phyloP scores from a whole-genome alignment of 345 rosid genomes.

The Eucalyptus marginata region DNA sequence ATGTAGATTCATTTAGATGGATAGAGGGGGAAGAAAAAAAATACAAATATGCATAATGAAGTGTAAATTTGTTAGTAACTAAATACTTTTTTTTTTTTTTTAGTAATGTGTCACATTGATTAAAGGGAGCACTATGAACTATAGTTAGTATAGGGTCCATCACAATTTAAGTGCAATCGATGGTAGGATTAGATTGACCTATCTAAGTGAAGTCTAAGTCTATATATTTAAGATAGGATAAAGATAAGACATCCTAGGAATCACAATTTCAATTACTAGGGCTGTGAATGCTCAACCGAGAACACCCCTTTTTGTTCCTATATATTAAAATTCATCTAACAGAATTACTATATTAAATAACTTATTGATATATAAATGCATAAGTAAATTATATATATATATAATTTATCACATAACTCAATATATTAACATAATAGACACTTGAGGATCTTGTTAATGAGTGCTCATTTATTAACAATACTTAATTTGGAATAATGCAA shows the following conservation, averaged over 20 bases:
- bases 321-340: neutral
- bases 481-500: neutral
- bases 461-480: neutral
- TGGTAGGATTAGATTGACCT: neutral
- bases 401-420: neutral
- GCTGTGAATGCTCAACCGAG: neutral
- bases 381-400: neutral
- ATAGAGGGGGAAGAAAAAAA: fast-evolving
- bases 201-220: neutral
- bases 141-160: neutral
- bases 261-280: neutral
- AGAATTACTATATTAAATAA: neutral
- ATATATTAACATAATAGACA: neutral
- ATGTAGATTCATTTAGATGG: neutral
- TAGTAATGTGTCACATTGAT: neutral
- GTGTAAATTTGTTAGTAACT: neutral
- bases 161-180: neutral
- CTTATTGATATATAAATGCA: neutral
- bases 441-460: neutral
- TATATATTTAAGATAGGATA: neutral
- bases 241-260: fast-evolving
- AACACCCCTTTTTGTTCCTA: neutral
- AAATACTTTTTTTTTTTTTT: neutral
- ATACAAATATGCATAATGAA: neutral
- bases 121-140: neutral